Conservation (phyloP, 1,284 basidiomycete genomes). For the Lignosus rhinocerotis region DNA sequence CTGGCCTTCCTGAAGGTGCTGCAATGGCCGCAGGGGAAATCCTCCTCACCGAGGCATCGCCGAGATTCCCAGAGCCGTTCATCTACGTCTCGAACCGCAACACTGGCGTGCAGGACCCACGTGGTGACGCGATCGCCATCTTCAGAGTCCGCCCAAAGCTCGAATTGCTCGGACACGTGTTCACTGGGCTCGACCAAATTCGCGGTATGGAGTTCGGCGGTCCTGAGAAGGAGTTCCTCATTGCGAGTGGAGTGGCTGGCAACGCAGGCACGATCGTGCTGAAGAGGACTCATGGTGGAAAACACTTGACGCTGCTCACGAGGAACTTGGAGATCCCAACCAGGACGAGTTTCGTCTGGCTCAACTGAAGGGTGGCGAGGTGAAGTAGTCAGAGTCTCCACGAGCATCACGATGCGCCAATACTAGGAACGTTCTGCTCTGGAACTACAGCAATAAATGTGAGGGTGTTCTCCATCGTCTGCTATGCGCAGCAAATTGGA, state of each 20-base stretch:
- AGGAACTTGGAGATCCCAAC: constrained; percentile 53
- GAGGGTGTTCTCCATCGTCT: too few species aligned
- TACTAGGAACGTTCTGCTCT: too few species aligned
- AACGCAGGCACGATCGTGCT: constrained; percentile 57
- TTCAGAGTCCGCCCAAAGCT: constrained; percentile 31
- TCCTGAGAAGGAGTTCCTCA: constrained; percentile 52
- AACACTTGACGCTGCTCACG: constrained; percentile 50
- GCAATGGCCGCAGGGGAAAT: constrained; percentile 54
- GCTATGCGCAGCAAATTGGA: too few species aligned
- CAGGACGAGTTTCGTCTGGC: constrained; percentile 53
- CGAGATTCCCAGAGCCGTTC: constrained; percentile 34
- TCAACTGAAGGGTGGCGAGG: constrained; percentile 14
- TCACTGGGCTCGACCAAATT: constrained; percentile 64
- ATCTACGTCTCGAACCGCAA: constrained; percentile 44
- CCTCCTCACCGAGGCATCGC: constrained; percentile 33
- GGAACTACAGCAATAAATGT: too few species aligned
- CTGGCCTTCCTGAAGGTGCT: constrained; percentile 48
- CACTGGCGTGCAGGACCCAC: constrained; percentile 36
- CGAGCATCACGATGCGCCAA: too few species aligned
- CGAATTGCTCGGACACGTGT: constrained; percentile 51
- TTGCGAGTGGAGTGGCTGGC: constrained; percentile 54
- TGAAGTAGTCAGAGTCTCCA: too few species aligned
- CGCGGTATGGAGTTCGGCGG: constrained; percentile 64
- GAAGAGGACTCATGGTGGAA: constrained; percentile 53
- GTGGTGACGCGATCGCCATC: constrained; percentile 40